Conservation (phyloP, 2,329 filamentous ascomycete species). For the Tolypocladium nubicola region DNA sequence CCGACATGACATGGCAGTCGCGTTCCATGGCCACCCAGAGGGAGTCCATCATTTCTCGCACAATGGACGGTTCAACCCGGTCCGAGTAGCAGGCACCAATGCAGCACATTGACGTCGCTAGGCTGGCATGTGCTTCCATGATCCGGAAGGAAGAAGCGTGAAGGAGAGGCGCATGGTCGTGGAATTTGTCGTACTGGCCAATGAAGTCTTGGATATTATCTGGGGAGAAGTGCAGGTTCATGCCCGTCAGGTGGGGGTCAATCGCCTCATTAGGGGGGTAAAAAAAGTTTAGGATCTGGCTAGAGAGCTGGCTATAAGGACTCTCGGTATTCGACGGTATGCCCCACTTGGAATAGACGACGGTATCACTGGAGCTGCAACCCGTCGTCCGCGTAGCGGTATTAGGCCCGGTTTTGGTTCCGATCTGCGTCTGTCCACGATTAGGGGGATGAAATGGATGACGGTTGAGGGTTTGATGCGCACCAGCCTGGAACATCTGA, state of each 20-base stretch:
- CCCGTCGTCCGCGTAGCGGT: constrained; percentile 37
- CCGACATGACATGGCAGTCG: constrained; percentile 37
- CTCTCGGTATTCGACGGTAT: constrained; percentile 35
- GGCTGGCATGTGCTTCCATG: constrained; percentile 52
- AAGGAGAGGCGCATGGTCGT: constrained; percentile 62
- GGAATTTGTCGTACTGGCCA: constrained; percentile 60
- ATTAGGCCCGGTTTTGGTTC: constrained; percentile 57
- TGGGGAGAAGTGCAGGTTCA: constrained; percentile 52
- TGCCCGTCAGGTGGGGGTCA: constrained; percentile 45
- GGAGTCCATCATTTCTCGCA: constrained; percentile 58
- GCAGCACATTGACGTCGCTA: constrained; percentile 60
- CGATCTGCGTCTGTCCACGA: constrained; percentile 58
- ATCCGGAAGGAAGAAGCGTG: constrained; percentile 64
- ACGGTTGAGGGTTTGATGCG: constrained; percentile 53
- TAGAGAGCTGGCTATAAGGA: constrained; percentile 42
- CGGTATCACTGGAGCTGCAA: constrained; percentile 33
- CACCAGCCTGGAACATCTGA: constrained; percentile 67
- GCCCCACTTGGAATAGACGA: constrained; percentile 40
- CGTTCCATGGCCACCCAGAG: constrained; percentile 48
- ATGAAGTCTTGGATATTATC: constrained; percentile 63
- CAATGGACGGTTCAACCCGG: constrained; percentile 45
- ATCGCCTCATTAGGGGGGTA: constrained; percentile 32
- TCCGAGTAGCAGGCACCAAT: constrained; percentile 67
- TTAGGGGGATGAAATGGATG: constrained; percentile 45
- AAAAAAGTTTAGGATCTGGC: constrained; percentile 46